Evolutionary conservation across 805 yeast species (phyloP).

Genomic region (Pichia occidentalis): DNA sequence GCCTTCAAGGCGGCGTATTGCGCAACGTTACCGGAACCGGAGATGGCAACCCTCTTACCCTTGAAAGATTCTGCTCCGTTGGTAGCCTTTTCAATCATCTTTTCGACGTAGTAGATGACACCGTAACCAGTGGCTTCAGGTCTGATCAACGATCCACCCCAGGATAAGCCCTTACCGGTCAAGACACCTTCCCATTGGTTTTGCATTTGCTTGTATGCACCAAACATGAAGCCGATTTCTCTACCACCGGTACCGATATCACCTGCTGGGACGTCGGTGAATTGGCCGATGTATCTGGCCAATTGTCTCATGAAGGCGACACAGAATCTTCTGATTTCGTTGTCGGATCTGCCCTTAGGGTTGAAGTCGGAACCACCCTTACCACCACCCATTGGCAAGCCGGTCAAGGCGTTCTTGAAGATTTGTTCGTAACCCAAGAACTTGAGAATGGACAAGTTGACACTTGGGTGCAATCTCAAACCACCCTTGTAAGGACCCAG

Average conservation of each 20-base stretch:
- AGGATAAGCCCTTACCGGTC: conserved; percentile 94
- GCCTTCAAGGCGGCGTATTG: conserved; percentile 98
- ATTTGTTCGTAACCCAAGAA: conserved; percentile 97
- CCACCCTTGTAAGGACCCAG: conserved; percentile 99
- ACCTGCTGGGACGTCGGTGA: conserved; percentile 99
- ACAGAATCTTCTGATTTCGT: conserved; percentile 96
- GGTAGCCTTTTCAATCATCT: conserved; percentile 93
- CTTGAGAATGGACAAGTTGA: conserved; percentile 89
- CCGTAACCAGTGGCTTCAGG: conserved; percentile 99
- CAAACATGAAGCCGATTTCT: conserved; percentile 90
- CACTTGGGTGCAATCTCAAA: conserved; percentile 95
- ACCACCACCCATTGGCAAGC: conserved; percentile 98
- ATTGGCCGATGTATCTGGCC: conserved; percentile 92
- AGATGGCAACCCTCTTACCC: conserved; percentile 93
- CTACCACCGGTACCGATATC: conserved; percentile 98
- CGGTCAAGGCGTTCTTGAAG: conserved; percentile 96
- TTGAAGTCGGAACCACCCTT: conserved; percentile 98
- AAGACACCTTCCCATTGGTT: conserved; percentile 95
- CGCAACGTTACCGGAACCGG: conserved; percentile 99
- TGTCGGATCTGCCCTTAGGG: conserved; percentile 90
- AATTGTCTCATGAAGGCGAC: conserved; percentile 92
- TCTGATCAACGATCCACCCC: conserved; percentile 99
- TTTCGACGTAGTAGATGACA: conserved; percentile 91
- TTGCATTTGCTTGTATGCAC: conserved; percentile 89
- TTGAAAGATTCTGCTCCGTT: conserved; percentile 81